Base-by-base conservation (phyloP, 257 asterid genomes). In the Anisodus tanguticus region DNA sequence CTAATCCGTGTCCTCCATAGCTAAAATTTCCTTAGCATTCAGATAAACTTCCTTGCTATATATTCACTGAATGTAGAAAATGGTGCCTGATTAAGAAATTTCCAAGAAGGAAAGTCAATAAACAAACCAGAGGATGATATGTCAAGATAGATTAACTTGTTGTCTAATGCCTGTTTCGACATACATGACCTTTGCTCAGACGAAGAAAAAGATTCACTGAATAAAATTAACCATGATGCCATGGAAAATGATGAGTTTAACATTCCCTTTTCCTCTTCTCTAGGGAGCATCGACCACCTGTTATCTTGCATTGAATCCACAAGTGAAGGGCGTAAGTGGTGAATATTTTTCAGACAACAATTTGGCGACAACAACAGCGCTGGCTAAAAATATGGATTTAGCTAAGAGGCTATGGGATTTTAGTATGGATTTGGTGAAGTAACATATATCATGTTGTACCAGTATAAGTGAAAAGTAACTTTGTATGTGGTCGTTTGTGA, bases 271-370 rank as follows among this genome's bases (percentile, higher is more conserved):
- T 59, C 47, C 57, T 6, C 72, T 55, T 19, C 19, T 55, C 12
- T 77, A 90, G 97, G 98, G 98, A 49, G 98, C 98, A 63, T 90
- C 98, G 54, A 92, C 98, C 12, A 90, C 93, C 15, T 93, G 98
- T 55, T 95, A 92, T 74, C 83, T 89, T 83, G 98, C 98, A 12
- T 82, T 93, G 91, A 93, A 89, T 88, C 93, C 95, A n/a, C 93
- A 92, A 59, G 82, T 92, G 85, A 92, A 88, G 74, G 98, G 98
- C 37, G 49, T 89, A 16, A 90, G 93, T 13, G 98, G 97, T 53
- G 86, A 91, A 70, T 94, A 93, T 84, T 94, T 94, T 68, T 39
- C 82, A 3, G 91, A 93, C 92, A 93, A 89, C 91, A 91, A 95
- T 78, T 45, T 91, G 89, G 88, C 88, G 47, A 89, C 85, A 59